Base-by-base conservation (phyloP, 2,329 filamentous ascomycete genomes). In the Fusarium sacchari region DNA sequence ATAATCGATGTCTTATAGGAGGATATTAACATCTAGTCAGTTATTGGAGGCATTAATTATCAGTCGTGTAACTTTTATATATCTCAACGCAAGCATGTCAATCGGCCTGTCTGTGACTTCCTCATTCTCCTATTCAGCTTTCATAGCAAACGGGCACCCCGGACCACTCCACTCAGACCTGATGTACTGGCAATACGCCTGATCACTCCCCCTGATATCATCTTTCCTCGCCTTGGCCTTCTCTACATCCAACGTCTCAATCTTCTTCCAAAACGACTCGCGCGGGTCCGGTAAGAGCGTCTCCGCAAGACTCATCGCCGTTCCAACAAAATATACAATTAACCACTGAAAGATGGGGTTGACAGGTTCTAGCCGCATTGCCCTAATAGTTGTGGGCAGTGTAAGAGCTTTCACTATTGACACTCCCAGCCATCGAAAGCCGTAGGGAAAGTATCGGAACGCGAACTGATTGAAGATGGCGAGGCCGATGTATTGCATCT, bases 401-500 rank as follows among this genome's bases (percentile, higher is more conserved):
- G 60, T 3, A 1, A 64, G 36, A 18, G 60, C 24, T 36, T 64
- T 40, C 1, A 60, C 28, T 12, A 46, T 26, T 0, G 53, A 24
- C 1, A 63, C 10, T 6, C 40, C 55, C 1, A 63, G 5, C 55
- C 60, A 63, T 6, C 60, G 60, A 0, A 63, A 24, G 39, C 55
- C 55, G 7, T 44, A 30, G 3, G 42, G 60, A 1, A 63, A 63
- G 28, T 60, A 60, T 1, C 60, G 60, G 14, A 63, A 63, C 0
- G 60, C 55, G n/a, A 63, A 63, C 24, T 60, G 60, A 12, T 63
- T 63, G 6, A 63, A 49, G 26, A 63, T 63, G 0, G 60, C 60
- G 3, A 63, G 8, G 4, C 60, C 60, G 9, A 63, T 49, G 10
- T 63, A 30, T 17, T 63, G 60, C 36, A 60, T 60, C 13, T 44